These are phyloP conservation scores for Lactifluus pinguis DNA, from an alignment of 768 basidiomycete species.

Conservation along the genomic window DNA sequence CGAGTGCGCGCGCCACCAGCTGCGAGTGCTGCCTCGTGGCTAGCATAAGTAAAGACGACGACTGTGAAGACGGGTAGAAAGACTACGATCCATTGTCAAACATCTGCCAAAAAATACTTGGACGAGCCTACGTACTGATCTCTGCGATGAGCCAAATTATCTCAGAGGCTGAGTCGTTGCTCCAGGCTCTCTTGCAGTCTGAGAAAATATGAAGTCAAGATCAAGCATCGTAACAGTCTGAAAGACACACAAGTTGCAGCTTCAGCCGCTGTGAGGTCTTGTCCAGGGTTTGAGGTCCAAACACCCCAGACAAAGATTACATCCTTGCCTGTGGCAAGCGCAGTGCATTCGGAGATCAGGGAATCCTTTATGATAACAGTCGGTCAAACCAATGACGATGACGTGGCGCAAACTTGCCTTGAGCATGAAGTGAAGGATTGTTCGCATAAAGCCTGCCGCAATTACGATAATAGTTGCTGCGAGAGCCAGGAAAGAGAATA, in stretches of 20 bases:
- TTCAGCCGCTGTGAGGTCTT: slow-evolving; percentile 25
- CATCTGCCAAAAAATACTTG: not conserved
- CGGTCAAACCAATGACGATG: not conserved
- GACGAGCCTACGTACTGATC: slow-evolving; percentile 36
- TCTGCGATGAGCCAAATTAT: slow-evolving; percentile 55
- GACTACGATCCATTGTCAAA: slow-evolving; percentile 30
- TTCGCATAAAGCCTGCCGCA: slow-evolving; percentile 44
- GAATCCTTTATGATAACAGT: slow-evolving; percentile 33
- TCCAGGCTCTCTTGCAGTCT: slow-evolving; percentile 61
- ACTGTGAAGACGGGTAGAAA: slow-evolving; percentile 52
- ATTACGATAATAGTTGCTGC: slow-evolving; percentile 40
- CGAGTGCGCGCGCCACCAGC: slow-evolving; percentile 36
- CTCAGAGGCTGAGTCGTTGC: slow-evolving; percentile 56
- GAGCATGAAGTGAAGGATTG: slow-evolving; percentile 56
- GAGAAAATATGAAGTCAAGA: slow-evolving; percentile 15
- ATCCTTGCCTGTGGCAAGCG: slow-evolving; percentile 29
- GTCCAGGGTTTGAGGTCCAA: slow-evolving; percentile 23
- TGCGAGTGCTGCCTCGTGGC: slow-evolving; percentile 55
- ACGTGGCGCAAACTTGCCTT: slow-evolving; percentile 38
- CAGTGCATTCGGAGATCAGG: slow-evolving; percentile 48
- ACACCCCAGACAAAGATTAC: slow-evolving; percentile 25
- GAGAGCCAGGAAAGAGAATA: slow-evolving; percentile 46
- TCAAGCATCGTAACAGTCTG: not conserved
- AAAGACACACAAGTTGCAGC: slow-evolving; percentile 39
- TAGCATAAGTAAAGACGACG: slow-evolving; percentile 62